These are phyloP conservation scores for Aspergillus asperescens DNA, from an alignment of 495 filamentous ascomycete genomes.

Conservation along the genomic window DNA sequence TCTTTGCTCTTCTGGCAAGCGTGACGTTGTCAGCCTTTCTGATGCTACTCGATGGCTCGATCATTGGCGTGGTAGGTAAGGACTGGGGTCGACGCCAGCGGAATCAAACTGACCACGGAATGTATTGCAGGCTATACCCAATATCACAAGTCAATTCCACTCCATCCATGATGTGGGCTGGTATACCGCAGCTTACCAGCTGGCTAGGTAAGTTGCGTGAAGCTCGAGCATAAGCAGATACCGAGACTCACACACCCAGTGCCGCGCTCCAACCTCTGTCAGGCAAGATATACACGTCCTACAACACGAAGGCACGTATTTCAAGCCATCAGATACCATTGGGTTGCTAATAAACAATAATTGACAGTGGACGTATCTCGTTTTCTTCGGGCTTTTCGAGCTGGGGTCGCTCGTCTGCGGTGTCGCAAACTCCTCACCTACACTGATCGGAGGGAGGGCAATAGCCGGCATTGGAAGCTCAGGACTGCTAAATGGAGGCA, in stretches of 20 bases:
- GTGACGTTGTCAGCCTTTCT: too few species aligned
- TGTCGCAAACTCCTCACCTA: conserved; percentile 59
- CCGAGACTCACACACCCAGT: too few species aligned
- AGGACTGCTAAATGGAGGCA: too few species aligned
- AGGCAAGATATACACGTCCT: conserved; percentile 45
- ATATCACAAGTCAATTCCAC: conserved; percentile 25
- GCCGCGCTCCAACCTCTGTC: conserved; percentile 40
- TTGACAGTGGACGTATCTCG: conserved; percentile 28
- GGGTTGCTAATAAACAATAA: too few species aligned
- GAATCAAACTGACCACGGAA: too few species aligned
- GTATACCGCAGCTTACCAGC: conserved; percentile 45
- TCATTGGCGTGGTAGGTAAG: too few species aligned
- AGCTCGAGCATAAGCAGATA: too few species aligned
- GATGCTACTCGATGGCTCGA: too few species aligned
- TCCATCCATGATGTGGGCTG: conserved; percentile 42
- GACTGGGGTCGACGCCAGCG: too few species aligned
- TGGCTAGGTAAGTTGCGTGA: conserved; percentile 40
- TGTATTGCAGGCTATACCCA: conserved; percentile 14
- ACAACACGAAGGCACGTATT: conserved; percentile 41
- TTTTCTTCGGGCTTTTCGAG: conserved; percentile 54
- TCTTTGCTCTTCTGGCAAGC: too few species aligned
- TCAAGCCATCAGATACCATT: too few species aligned
- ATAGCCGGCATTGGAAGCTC: conserved; percentile 57
- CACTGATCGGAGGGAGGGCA: conserved; percentile 71
- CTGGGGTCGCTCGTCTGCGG: conserved; percentile 67